Evolutionary conservation across 768 basidiomycete species (phyloP).

Genomic region (Rossbeevera mucosa): DNA sequence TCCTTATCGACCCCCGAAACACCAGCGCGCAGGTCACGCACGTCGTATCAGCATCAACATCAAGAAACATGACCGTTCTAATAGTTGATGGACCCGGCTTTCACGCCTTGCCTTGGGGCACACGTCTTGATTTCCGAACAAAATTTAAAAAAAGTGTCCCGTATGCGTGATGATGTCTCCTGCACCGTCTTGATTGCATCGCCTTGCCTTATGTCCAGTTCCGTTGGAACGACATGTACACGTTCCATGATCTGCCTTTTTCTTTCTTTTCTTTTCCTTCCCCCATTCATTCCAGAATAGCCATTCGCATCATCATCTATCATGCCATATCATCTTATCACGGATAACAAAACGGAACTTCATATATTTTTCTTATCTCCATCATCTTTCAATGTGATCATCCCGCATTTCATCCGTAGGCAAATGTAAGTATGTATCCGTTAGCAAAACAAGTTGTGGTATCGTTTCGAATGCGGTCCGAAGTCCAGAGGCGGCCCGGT

Average conservation of each 20-base stretch:
- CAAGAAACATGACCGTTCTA: slow-evolving; percentile 22
- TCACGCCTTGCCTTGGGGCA: background rate
- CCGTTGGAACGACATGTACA: background rate
- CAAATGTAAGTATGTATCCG: background rate
- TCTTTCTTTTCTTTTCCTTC: background rate
- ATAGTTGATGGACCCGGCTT: slow-evolving; percentile 4
- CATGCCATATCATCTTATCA: background rate
- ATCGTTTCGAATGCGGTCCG: background rate
- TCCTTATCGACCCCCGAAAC: slow-evolving; percentile 32
- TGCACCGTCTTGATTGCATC: background rate
- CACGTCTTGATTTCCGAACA: background rate
- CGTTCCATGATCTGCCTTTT: background rate
- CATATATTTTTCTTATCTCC: background rate
- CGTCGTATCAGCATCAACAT: slow-evolving; percentile 37
- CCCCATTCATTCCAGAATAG: background rate
- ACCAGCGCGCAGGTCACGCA: slow-evolving; percentile 35
- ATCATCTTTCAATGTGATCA: background rate
- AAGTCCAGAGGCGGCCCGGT: background rate
- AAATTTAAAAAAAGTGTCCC: background rate
- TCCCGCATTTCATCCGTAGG: background rate
- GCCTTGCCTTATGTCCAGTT: background rate
- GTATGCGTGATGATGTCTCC: background rate
- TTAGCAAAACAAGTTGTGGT: background rate
- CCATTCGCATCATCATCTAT: background rate
- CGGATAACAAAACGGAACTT: background rate